Evolutionary conservation across 768 basidiomycete genomes (phyloP), one percentile per base, ranked within the genome.

Genomic region (Holtermannia corniformis): DNA sequence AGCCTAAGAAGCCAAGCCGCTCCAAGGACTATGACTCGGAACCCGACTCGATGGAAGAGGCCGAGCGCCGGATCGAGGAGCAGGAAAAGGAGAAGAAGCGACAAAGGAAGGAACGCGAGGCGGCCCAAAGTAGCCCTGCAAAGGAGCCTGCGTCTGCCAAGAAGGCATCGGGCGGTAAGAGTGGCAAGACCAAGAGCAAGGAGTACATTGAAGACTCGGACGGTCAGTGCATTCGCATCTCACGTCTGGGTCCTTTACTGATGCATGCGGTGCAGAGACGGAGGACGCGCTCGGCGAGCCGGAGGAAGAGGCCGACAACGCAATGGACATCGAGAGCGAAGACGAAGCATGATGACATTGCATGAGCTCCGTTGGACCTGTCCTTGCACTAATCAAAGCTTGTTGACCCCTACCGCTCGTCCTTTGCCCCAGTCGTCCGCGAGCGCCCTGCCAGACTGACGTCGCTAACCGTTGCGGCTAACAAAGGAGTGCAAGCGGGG

Each of bases 41-140:
- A 19, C 44, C 65, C 27, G 64, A 67, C 47, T 60, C 61, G 55
- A 62, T 68, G 56, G 70, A 70, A 43, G 55, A 57, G n/a, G 61
- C 60, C 12, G 70, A 68, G 51, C 56, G 58, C 41, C 56, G 62
- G 43, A 64, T 65, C 20, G 65, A 68, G 42, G 58, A 51, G 24
- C 44, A 49, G 32, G 63, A 64, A 40, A 47, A 65, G 49, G 68
- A 64, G 23, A 54, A 58, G 44, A 67, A 63, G 55, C 54, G 59
- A 22, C 62, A 62, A 3, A 61, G 55, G 40, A 63, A 57, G 28
- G 61, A 57, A n/a, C 50, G 49, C 25, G 27, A 26, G 5, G 32
- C 32, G 7, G 32, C 32, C 16, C 10, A 37, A 37, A 7, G 10
- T 7, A 37, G 32, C 16, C 32, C 32, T 37, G 32, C 32, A 16